Conservation (phyloP, 2,329 filamentous ascomycete genomes). For the Alternaria postmessia region DNA sequence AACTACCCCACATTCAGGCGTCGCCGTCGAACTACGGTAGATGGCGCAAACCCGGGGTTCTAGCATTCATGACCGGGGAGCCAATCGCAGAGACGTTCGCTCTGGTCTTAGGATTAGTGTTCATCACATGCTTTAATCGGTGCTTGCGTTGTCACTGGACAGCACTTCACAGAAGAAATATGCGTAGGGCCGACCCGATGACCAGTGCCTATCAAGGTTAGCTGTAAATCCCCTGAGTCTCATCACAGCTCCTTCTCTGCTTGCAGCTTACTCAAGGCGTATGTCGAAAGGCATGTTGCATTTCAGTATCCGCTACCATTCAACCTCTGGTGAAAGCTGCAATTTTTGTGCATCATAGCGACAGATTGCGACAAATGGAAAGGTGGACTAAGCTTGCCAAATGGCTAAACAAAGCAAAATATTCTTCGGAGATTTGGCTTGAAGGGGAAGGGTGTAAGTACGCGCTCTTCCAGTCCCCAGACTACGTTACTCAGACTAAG, state of each 20-base stretch:
- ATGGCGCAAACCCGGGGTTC: constrained; percentile 10
- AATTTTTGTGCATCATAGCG: neutral
- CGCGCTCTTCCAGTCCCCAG: constrained; percentile 13
- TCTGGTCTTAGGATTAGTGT: constrained; percentile 13
- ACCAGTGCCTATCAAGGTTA: constrained; percentile 38
- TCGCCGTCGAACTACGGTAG: constrained; percentile 8
- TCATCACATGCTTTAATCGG: constrained; percentile 39
- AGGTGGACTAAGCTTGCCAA: neutral
- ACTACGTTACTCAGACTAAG: constrained; percentile 16
- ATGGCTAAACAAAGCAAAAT: neutral
- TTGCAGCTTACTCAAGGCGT: neutral
- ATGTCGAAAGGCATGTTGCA: neutral
- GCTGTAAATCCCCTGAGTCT: constrained; percentile 21
- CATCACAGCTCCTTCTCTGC: constrained; percentile 3
- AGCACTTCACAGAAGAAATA: constrained; percentile 28
- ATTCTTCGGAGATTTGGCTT: constrained; percentile 1
- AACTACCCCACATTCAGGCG: constrained; percentile 19
- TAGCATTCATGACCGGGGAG: neutral
- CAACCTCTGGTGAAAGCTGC: neutral
- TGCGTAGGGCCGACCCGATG: constrained; percentile 41
- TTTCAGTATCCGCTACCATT: neutral
- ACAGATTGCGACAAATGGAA: neutral
- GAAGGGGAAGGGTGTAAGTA: neutral
- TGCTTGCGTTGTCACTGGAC: constrained; percentile 29
- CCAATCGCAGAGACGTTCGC: constrained; percentile 9